These are phyloP conservation scores for Cordyceps farinosa DNA, from an alignment of 2,329 filamentous ascomycete genomes.

Conservation along the genomic window DNA sequence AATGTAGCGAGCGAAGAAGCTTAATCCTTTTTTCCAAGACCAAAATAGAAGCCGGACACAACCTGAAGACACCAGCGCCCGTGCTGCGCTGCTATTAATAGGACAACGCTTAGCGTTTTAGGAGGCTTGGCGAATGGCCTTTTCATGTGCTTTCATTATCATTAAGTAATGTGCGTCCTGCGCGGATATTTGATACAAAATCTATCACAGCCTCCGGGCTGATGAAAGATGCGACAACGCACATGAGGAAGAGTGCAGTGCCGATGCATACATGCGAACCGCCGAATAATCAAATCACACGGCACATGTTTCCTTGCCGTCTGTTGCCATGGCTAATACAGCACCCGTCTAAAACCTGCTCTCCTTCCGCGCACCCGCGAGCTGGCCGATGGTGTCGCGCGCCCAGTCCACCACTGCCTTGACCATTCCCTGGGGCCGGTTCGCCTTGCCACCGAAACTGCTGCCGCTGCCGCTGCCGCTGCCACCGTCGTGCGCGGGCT, in stretches of 20 bases:
- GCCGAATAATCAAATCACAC: background rate
- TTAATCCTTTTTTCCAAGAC: background rate
- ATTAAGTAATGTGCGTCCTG: conserved; percentile 15
- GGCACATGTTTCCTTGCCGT: background rate
- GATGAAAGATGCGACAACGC: background rate
- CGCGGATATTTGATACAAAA: conserved; percentile 10
- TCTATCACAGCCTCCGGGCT: background rate
- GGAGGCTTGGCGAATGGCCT: background rate
- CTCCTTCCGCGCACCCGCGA: conserved; percentile 32
- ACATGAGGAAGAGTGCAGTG: background rate
- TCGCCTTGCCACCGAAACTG: conserved; percentile 22
- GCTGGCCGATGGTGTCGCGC: conserved; percentile 49
- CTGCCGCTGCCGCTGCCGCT: conserved; percentile 43
- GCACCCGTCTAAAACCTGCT: conserved; percentile 21
- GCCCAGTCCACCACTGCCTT: conserved; percentile 62
- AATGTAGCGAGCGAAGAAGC: background rate
- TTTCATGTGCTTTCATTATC: conserved; percentile 15
- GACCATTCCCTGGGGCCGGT: conserved; percentile 59
- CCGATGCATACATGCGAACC: background rate
- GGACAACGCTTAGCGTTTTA: background rate
- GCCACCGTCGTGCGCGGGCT: conserved; percentile 44
- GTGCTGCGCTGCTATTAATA: background rate
- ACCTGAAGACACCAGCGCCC: too few relatives aligned
- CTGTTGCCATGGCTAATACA: background rate
- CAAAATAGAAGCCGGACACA: background rate